These are phyloP conservation scores for Cercospora sp. DNA, from an alignment of 2,329 filamentous ascomycete genomes.

Conservation along the genomic window DNA sequence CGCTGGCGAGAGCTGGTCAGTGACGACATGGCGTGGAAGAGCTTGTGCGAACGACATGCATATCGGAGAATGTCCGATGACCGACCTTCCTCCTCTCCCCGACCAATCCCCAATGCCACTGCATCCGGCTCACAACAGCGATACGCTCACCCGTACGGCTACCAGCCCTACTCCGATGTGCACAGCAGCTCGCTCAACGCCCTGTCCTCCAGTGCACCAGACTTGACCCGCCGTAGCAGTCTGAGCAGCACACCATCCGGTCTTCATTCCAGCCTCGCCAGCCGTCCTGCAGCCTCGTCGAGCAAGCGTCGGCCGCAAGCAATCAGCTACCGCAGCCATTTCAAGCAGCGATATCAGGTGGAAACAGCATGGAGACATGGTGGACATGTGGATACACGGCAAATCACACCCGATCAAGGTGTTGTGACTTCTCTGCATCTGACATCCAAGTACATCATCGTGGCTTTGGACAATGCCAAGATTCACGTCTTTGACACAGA, in stretches of 20 bases:
- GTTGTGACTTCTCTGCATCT: conserved; percentile 95
- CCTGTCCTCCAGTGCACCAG: conserved; percentile 50
- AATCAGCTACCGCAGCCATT: conserved; percentile 90
- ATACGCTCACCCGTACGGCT: conserved; percentile 34
- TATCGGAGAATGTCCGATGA: conserved; percentile 64
- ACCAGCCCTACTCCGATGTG: conserved; percentile 28
- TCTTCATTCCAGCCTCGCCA: conserved; percentile 31
- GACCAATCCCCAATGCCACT: conserved; percentile 26
- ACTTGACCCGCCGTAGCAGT: conserved; percentile 42
- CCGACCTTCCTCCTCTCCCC: conserved; percentile 23
- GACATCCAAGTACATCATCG: conserved; percentile 94
- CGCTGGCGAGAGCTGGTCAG: conserved; percentile 91
- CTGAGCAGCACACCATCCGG: conserved; percentile 26
- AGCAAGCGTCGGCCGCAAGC: conserved; percentile 58
- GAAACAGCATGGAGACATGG: conserved; percentile 96
- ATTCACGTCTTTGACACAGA: conserved; percentile 97
- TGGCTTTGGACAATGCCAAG: conserved; percentile 95
- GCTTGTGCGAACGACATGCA: conserved; percentile 92
- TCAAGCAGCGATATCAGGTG: conserved; percentile 95
- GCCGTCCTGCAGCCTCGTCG: conserved; percentile 40
- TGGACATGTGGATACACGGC: conserved; percentile 76
- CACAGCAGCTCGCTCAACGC: conserved; percentile 38
- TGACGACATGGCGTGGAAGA: conserved; percentile 98
- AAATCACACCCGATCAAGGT: conserved; percentile 94
- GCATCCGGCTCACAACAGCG: conserved; percentile 21